Conservation (phyloP, 129 eudicot species). For the Chrysanthemum makinoi region DNA sequence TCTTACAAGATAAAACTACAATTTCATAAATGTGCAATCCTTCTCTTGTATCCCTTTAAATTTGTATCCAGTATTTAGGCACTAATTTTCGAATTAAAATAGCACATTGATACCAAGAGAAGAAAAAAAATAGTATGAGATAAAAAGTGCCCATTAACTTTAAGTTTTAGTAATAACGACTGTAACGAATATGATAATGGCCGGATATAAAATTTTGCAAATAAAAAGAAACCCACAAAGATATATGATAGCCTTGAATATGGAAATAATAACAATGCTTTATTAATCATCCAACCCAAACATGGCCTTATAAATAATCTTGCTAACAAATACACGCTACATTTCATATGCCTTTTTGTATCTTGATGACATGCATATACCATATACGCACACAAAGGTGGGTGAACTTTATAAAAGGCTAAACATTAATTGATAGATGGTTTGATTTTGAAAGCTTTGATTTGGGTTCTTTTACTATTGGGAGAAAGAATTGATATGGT, state of each 20-base stretch:
- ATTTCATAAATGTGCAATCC: background rate
- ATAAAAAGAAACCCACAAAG: slow-evolving; percentile 10
- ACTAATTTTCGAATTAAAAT: too few species aligned
- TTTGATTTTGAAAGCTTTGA: slow-evolving; percentile 24
- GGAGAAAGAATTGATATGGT: slow-evolving; percentile 37
- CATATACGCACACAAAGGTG: slow-evolving; percentile 27
- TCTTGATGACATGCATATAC: slow-evolving; percentile 28
- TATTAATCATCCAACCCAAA: background rate
- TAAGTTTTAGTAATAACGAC: background rate
- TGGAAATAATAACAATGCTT: background rate
- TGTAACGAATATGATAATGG: background rate
- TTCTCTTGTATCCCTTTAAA: background rate
- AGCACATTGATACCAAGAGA: too few species aligned
- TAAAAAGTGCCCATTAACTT: too few species aligned
- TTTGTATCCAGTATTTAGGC: too few species aligned
- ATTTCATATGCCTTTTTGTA: slow-evolving; percentile 19
- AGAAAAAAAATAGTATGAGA: too few species aligned
- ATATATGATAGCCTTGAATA: slow-evolving; percentile 1
- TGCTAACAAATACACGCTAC: slow-evolving; percentile 18
- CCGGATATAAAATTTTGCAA: background rate
- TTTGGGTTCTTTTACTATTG: slow-evolving; percentile 30
- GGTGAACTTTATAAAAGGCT: slow-evolving; percentile 33
- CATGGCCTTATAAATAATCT: background rate
- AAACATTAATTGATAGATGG: slow-evolving; percentile 24
- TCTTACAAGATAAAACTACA: too few species aligned